Base-by-base conservation (phyloP, 1,284 basidiomycete genomes). In the Lentinus polychrous region DNA sequence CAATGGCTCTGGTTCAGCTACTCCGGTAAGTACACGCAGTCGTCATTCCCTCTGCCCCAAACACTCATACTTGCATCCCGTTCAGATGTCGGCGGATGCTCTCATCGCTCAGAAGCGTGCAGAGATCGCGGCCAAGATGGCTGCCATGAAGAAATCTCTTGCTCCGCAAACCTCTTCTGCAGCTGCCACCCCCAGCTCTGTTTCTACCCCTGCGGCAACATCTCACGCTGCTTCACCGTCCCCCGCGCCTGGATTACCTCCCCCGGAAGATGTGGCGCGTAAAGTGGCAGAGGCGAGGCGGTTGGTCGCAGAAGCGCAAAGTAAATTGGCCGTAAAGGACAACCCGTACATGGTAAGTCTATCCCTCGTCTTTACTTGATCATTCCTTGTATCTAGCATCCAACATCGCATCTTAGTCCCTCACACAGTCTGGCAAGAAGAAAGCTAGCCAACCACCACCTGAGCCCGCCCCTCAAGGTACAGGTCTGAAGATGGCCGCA, bases 401-500 rank as follows among this genome's bases (percentile, higher is more conserved):
- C n/a, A n/a, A n/a, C n/a, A 10, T 34, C n/a, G 33, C 33, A 40
- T 43, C 42, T 18, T 57, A 81, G 77, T 73, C 74, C 2, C 66
- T 75, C 45, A 70, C 78, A 12, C 75, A 75, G 56, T 67, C 67
- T 3, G 72, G 70, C 34, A 54, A 83, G 75, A 54, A 39, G 60
- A 85, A 78, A 61, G 81, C 78, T 57, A 71, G 66, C 51, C 67
- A 67, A 1, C 64, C 68, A 22, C 69, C 70, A 0, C 61, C 64
- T 1, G 84, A 86, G 54, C 76, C 79, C 40, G 68, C 79, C 2
- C 87, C 83, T 35, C 84, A 86, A 63, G 86, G 89, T 40, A 82
- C 82, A 12, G 90, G 89, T n/a, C 68, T 91, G 48, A 88, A 88
- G 64, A 91, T 94, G 79, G 83, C 90, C 1, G 88, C 91, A 0